Base-by-base conservation (phyloP, 108 stramenopile genomes). In the Skeletonema menzelii region DNA sequence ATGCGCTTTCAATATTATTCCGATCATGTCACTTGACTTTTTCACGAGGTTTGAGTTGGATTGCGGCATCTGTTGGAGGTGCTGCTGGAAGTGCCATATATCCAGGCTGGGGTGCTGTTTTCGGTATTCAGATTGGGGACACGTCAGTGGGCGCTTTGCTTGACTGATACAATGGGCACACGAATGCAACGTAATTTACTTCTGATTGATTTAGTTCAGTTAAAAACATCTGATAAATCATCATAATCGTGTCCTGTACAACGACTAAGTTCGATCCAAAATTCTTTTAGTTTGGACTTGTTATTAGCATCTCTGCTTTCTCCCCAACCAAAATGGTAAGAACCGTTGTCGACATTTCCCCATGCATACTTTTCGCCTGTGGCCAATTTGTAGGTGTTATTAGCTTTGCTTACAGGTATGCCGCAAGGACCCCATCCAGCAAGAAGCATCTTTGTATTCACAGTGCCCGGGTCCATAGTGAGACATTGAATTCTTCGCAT, bases 401-500 rank as follows among this genome's bases (percentile, higher is more conserved):
- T 71, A 26, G 85, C 82, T 22, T 53, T 31, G 11, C 31, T 35
- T 30, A 90, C 65, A 17, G 79, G 64, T 14, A 97, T 95, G 49
- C 96, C 96, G 62, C 87, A 87, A n/a, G 84, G 67, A 7, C 97
- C 97, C 97, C 97, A 97, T 14, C 95, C 95, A 3, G 93, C 94
- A 55, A 92, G 67, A 0, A 97, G 77, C 95, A 96, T 97, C 69
- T 96, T 96, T 4, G 95, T 97, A 80, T 97, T 96, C 34, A 97
- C 97, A 0, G 95, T 97, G 8, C 97, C 95, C 2, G 97, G 97
- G 77, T 97, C 97, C 62, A 95, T 85, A 2, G 86, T 86, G 30
- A 87, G 72, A 75, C 85, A 86, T 55, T 84, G 82, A n/a, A 88
- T 74, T 11, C 56, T 46, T 46, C 56, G 26, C 34, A 83, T 34